Percentiles rank a stretch among this genome's conserved stretches.
Conservation (phyloP, 768 basidiomycete genomes). For the Termitomyces eurrhizus region DNA sequence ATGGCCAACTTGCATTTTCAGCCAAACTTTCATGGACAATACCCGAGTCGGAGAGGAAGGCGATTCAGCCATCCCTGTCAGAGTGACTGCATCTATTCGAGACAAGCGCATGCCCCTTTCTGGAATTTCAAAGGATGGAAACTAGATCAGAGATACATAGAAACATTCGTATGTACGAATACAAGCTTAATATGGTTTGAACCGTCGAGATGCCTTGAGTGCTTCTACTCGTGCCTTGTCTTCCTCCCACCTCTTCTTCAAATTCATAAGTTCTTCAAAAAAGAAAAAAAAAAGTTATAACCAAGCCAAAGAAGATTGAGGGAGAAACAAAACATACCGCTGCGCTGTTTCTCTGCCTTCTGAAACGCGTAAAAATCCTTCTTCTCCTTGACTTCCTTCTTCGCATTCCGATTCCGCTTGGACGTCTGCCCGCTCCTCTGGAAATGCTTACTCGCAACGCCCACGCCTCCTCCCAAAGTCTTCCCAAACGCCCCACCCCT, state of each 20-base stretch:
- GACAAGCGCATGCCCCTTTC: background rate
- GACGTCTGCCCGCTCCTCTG: constrained; percentile 56
- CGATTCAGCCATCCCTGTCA: background rate
- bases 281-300: background rate
- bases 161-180: background rate
- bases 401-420: constrained; percentile 38
- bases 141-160: background rate
- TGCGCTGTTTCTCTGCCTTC: constrained; percentile 82
- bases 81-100: background rate
- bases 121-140: background rate
- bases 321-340: constrained; percentile 45
- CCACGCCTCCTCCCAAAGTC: constrained; percentile 78
- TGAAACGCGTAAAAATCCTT: constrained; percentile 88
- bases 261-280: constrained; percentile 61
- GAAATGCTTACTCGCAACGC: constrained; percentile 58
- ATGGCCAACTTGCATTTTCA: background rate
- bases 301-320: constrained; percentile 1
- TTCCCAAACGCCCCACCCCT: constrained; percentile 88
- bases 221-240: constrained; percentile 85
- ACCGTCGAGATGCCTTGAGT: constrained; percentile 72
- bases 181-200: constrained; percentile 76
- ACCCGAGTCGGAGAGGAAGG: background rate
- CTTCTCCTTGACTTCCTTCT: constrained; percentile 65
- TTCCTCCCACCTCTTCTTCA: constrained; percentile 79
- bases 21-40: background rate